A percentile compares a stretch with the other conserved stretches of the same genome.
phyloP scores from a whole-genome alignment of 495 filamentous ascomycete species.

The Pyrenopolyporus hunteri region DNA sequence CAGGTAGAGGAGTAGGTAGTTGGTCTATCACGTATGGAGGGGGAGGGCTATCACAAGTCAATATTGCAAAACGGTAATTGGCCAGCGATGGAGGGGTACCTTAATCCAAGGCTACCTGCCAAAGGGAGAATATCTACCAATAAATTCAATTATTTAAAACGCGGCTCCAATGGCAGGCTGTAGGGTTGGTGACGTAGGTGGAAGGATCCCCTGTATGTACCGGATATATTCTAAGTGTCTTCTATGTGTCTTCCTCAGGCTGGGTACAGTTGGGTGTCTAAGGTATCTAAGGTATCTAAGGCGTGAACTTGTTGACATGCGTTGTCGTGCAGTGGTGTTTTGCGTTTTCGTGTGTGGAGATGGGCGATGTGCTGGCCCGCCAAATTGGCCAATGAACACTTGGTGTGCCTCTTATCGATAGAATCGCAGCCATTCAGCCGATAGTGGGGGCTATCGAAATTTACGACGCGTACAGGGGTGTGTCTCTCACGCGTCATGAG shows the following conservation, averaged over 20 bases:
- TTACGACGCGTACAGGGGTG: slow-evolving; percentile 18
- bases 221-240: no score
- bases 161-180: neutral
- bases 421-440: slow-evolving; percentile 5
- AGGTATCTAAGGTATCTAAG: neutral
- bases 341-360: slow-evolving; percentile 23
- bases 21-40: no score
- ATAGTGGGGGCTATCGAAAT: slow-evolving; percentile 13
- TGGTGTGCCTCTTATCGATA: slow-evolving; percentile 17
- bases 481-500: slow-evolving; percentile 12
- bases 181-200: slow-evolving; percentile 12
- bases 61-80: no score
- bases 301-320: slow-evolving; percentile 27
- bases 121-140: neutral
- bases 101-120: no score
- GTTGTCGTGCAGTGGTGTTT: slow-evolving; percentile 22
- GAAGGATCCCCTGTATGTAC: no score
- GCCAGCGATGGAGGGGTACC: no score
- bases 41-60: no score
- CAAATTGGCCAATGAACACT: slow-evolving; percentile 30
- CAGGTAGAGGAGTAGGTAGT: slow-evolving; percentile 24
- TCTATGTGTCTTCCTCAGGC: slow-evolving; percentile 2
- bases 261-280: neutral
- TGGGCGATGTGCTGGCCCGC: slow-evolving; percentile 19
- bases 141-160: slow-evolving; percentile 10